Percentiles rank a stretch among this genome's conserved stretches.
Evolutionary conservation across 2,329 filamentous ascomycete genomes (phyloP).

Genomic region (Aureobasidium subglaciale): DNA sequence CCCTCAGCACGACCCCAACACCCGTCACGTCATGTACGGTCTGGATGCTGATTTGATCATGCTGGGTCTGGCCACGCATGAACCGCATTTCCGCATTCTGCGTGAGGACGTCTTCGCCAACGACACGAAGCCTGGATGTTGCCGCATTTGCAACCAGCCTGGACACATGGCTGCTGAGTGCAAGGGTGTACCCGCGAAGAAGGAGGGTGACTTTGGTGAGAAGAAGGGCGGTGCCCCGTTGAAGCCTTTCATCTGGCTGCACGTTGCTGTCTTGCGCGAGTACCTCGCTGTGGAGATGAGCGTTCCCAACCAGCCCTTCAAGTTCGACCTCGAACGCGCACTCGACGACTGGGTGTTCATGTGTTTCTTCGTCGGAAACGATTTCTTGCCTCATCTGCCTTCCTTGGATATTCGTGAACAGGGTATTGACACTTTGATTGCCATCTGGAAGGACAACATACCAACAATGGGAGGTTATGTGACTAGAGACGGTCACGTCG

Average conservation of each 20-base stretch:
- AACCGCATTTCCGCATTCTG: conserved; percentile 91
- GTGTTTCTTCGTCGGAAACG: conserved; percentile 98
- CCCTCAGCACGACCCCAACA: conserved; percentile 90
- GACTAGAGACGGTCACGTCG: conserved; percentile 88
- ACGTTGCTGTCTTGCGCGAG: conserved; percentile 84
- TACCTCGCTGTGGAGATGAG: conserved; percentile 87
- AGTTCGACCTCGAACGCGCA: conserved; percentile 87
- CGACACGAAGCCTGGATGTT: conserved; percentile 73
- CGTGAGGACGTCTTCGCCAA: conserved; percentile 96
- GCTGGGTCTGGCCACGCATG: conserved; percentile 93
- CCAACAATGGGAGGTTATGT: conserved; percentile 90
- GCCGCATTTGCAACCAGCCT: conserved; percentile 83
- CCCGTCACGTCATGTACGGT: conserved; percentile 94
- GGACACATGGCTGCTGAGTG: conserved; percentile 87
- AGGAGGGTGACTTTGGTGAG: conserved; percentile 66
- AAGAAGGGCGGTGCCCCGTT: conserved; percentile 63
- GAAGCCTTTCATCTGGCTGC: conserved; percentile 98
- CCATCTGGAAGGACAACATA: conserved; percentile 94
- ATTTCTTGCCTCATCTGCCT: conserved; percentile 95
- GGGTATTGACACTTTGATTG: conserved; percentile 89
- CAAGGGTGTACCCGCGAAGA: conserved; percentile 68
- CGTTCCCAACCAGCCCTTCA: conserved; percentile 74
- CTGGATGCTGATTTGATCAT: conserved; percentile 98
- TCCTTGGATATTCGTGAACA: conserved; percentile 95
- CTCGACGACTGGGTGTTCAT: conserved; percentile 99